Evolutionary conservation across 2,329 filamentous ascomycete genomes (phyloP), one percentile per base, ranked within the genome.

Genomic region (Meredithiella fracta): DNA sequence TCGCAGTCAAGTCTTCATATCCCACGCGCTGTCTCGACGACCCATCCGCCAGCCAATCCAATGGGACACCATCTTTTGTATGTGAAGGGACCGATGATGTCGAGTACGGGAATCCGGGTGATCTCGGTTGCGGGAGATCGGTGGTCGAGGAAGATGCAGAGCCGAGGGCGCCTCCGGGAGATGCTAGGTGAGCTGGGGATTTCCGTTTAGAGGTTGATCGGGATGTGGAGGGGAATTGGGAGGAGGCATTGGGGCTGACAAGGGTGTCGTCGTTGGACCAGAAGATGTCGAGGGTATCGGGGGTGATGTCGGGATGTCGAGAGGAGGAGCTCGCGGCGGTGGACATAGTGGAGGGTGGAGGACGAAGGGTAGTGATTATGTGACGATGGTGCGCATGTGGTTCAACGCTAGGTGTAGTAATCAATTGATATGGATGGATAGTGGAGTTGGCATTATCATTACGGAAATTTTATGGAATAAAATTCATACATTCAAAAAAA

Each of bases 1-100:
- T 98, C 58, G 92, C 91, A 15, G 91, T 96, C 67, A 96, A 74
- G 69, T 98, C 86, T 65, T 96, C 91, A 70, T 98, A 98, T 55
- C 86, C 91, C 38, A 96, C 90, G 64, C 92, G 80, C 54, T 88
- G 80, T 11, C 49, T 37, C 20, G 38, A 42, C 2, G 49, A 25
- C 1, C 53, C 53, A 17, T 22, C 31, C n/a, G 23, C 42, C 7
- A 94, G 86, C 91, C 91, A 97, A 67, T 97, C 91, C 49, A 75
- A 67, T 3, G 74, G 68, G 29, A 66, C 64, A 54, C 69, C 72
- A 62, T 79, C 73, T 60, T 79, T 78, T 38, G 66, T 59, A 26
- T 49, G 44, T 23, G 44, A 49, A 9, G 6, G 63, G 54, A 49
- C 44, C 20, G 11, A 42, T 7, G 9, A 23, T n/a, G 14, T 29